Base-by-base conservation (phyloP, 2,329 filamentous ascomycete genomes). In the Rutstroemia sp. region DNA sequence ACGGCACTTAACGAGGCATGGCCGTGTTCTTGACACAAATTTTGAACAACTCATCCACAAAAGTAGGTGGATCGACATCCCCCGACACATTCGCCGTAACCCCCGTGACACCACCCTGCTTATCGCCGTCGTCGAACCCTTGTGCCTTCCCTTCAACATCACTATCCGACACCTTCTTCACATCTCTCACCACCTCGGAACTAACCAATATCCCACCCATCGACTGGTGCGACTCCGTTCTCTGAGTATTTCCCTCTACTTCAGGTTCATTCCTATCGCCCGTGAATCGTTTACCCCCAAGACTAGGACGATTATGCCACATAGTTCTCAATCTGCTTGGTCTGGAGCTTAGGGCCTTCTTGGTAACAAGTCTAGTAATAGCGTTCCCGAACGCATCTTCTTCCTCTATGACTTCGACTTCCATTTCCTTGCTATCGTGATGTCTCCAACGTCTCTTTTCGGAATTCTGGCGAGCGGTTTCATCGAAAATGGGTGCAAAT, bases 401-500 rank as follows among this genome's bases (percentile, higher is more conserved):
- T 21, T 51, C 53, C 34, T 56, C 53, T 2, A 56, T 39, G 16
- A 56, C 53, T 14, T 51, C 53, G 1, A 51, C 16, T 3, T 45
- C n/a, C 16, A 38, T 38, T 25, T 38, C 30, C 2, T 17, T 42
- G 12, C n/a, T 27, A n/a, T 19, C 39, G 16, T 17, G 12, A 12
- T 16, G 4, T 27, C 53, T 56, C 53, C 53, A 56, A n/a, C 19
- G 27, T 19, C 19, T 44, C 8, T 51, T 50, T 16, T 44, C 53
- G 12, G 38, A 10, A 6, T 9, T 38, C 6, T 53, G 48, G 4
- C 42, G 48, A 17, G 17, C 42, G 0, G 21, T 56, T 25, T 44
- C 41, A 14, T 62, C 57, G 8, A 78, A 64, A 14, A 80, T 67
- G 19, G 75, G 77, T 14, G 77, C 77, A 57, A 87, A 77, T 59